Evolutionary conservation across 805 yeast genomes (phyloP).

Genomic region (Tetrapisispora iriomotensis): DNA sequence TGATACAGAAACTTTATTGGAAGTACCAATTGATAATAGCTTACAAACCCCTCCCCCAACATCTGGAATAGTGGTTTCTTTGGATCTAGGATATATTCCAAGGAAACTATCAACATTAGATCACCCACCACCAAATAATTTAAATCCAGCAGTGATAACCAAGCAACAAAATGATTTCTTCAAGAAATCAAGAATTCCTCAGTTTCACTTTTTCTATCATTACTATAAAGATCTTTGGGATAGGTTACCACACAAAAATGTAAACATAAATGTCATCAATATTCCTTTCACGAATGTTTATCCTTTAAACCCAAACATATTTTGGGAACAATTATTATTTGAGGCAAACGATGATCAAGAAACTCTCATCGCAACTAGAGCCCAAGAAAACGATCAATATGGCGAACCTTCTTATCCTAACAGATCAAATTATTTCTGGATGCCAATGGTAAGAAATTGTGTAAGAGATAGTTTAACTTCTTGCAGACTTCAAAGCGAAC

Average conservation of each 20-base stretch:
- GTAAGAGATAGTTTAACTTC: constrained; percentile 6
- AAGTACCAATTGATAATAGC: constrained; percentile 11
- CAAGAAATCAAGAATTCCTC: constrained; percentile 16
- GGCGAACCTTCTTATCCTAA: constrained; percentile 4
- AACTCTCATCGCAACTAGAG: constrained; percentile 17
- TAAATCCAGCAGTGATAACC: constrained; percentile 19
- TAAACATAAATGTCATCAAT: constrained; percentile 24
- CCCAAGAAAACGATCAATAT: constrained; percentile 1
- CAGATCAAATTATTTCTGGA: constrained; percentile 18
- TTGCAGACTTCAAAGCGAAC: neutral
- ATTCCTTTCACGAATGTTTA: constrained; percentile 28
- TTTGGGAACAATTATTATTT: constrained; percentile 16
- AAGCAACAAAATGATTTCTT: constrained; percentile 20
- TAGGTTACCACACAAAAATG: constrained; percentile 21
- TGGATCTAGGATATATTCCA: constrained; percentile 18
- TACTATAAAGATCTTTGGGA: constrained; percentile 24
- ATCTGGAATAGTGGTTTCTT: constrained; percentile 19
- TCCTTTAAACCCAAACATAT: constrained; percentile 21
- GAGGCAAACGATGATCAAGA: constrained; percentile 19
- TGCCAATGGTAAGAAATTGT: constrained; percentile 17
- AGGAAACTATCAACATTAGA: constrained; percentile 10
- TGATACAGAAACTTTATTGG: constrained; percentile 20
- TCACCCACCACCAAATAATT: constrained; percentile 4
- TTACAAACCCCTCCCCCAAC: constrained; percentile 29
- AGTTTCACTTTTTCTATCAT: constrained; percentile 26